Conservation (phyloP, 352 stramenopile species). For the Thalassiosira mediterranea region DNA sequence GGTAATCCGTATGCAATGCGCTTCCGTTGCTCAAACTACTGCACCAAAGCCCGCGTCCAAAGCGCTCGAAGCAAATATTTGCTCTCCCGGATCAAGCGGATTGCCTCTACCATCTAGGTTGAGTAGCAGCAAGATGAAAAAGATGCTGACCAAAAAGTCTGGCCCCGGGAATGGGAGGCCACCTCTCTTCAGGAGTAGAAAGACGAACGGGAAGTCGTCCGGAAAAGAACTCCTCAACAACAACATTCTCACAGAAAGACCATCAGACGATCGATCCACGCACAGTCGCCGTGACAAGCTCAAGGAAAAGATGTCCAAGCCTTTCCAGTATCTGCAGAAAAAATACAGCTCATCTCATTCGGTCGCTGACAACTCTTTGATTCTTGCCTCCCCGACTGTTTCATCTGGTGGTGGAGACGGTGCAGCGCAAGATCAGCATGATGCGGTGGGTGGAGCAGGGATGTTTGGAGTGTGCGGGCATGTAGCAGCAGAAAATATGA, state of each 20-base stretch:
- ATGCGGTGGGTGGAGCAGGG: not conserved
- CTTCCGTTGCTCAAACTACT: too few relatives aligned
- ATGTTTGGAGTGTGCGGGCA: not conserved
- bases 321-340: constrained; percentile 17
- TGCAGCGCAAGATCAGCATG: not conserved
- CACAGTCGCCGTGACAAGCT: not conserved
- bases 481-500: not conserved
- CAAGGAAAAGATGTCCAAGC: not conserved
- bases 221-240: constrained; percentile 25
- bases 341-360: not conserved
- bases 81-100: too few relatives aligned
- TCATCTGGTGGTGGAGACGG: not conserved
- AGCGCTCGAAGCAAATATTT: too few relatives aligned
- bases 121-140: too few relatives aligned
- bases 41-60: too few relatives aligned
- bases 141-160: not conserved
- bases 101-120: too few relatives aligned
- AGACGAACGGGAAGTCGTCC: not conserved
- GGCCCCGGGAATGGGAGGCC: not conserved
- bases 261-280: not conserved
- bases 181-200: not conserved
- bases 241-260: constrained; percentile 16
- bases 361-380: not conserved
- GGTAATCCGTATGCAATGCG: too few relatives aligned
- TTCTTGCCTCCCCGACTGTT: not conserved